Evolutionary conservation across 2,329 filamentous ascomycete genomes (phyloP).

Genomic region (Trichoderma pleuroti): DNA sequence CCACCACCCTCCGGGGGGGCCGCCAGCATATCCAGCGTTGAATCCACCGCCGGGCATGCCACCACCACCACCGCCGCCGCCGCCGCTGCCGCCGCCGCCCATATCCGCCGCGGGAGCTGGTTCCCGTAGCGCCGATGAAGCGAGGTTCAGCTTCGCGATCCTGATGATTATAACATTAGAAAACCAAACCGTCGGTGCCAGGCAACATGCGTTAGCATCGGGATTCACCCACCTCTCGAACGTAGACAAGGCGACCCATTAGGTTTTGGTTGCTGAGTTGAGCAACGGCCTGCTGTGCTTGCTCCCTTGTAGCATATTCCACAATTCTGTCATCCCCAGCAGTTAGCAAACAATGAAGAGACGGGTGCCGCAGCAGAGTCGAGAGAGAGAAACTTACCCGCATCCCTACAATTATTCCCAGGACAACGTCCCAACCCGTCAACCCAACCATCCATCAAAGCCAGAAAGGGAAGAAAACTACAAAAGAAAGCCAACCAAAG

Average conservation of each 20-base stretch:
- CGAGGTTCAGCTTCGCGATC: conserved; percentile 97
- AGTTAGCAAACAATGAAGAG: background rate
- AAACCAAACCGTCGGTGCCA: background rate
- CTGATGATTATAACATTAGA: conserved; percentile 42
- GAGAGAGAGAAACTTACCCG: conserved; percentile 68
- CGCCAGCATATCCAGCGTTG: conserved; percentile 54
- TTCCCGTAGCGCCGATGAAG: conserved; percentile 73
- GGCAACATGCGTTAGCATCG: background rate
- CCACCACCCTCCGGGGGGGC: conserved; percentile 52
- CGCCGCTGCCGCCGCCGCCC: too few relatives aligned
- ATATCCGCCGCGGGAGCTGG: conserved; percentile 57
- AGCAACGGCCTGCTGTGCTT: conserved; percentile 95
- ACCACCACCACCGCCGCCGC: conserved; percentile 51
- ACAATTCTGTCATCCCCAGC: conserved; percentile 69
- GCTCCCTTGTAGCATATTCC: conserved; percentile 99
- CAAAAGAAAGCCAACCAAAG: conserved; percentile 80
- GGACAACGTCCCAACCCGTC: conserved; percentile 94
- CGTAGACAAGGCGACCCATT: conserved; percentile 97
- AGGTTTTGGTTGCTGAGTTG: conserved; percentile 98
- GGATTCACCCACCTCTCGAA: conserved; percentile 73
- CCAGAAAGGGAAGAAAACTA: conserved; percentile 61
- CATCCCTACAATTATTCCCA: conserved; percentile 93
- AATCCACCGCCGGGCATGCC: conserved; percentile 50
- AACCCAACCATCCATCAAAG: conserved; percentile 93
- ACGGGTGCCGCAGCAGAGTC: background rate